phyloP scores from a whole-genome alignment of 2,329 filamentous ascomycete genomes.

The Westerdykella ornata region DNA sequence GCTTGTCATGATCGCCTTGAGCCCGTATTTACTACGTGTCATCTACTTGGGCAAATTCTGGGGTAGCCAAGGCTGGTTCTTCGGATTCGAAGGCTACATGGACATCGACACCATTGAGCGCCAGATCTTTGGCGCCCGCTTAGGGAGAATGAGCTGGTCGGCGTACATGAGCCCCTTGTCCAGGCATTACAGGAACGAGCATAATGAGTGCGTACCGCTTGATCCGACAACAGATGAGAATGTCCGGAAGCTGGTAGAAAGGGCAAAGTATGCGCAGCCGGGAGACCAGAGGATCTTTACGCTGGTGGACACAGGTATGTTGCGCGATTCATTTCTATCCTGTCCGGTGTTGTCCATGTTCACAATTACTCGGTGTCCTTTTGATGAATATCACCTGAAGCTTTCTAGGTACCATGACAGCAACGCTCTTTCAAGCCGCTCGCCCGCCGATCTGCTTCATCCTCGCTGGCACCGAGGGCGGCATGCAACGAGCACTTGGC shows the following conservation, averaged over 20 bases:
- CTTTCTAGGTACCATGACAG: constrained; percentile 38
- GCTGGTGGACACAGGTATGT: constrained; percentile 31
- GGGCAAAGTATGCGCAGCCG: constrained; percentile 15
- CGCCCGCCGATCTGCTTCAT: constrained; percentile 41
- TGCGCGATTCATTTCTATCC: background rate
- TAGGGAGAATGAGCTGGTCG: constrained; percentile 35
- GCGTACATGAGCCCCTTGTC: constrained; percentile 29
- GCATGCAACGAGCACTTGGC: constrained; percentile 42
- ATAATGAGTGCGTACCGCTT: constrained; percentile 26
- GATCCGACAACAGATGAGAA: constrained; percentile 27
- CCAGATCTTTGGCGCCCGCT: constrained; percentile 35
- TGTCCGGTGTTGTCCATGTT: background rate
- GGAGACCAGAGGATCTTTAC: constrained; percentile 25
- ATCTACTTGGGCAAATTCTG: constrained; percentile 39
- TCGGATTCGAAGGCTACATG: constrained; percentile 41
- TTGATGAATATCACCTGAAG: background rate
- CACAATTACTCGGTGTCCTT: background rate
- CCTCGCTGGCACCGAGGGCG: constrained; percentile 42
- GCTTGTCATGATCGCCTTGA: constrained; percentile 22
- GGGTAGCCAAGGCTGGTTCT: constrained; percentile 39
- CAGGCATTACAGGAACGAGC: constrained; percentile 23
- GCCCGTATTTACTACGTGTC: constrained; percentile 32
- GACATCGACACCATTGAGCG: constrained; percentile 35
- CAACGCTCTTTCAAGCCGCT: constrained; percentile 37
- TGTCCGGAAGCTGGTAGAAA: constrained; percentile 16